Evolutionary conservation across 176 grass and related monocot genomes (phyloP).

Genomic region (Rhynchospora pubera): DNA sequence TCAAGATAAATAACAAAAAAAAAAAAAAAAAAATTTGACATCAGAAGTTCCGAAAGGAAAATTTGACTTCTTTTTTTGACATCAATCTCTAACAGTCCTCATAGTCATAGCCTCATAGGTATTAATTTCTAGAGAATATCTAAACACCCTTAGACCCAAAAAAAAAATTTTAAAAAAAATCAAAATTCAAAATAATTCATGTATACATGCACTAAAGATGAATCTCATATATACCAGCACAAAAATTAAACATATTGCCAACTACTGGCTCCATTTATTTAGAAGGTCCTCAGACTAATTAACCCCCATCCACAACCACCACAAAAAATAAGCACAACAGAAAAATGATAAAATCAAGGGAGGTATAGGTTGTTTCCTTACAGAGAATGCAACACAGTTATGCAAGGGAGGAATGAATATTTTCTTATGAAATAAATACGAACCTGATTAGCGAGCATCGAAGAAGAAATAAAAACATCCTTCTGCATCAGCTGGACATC

Average conservation of each 20-base stretch:
- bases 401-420: neutral
- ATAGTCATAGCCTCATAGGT: too few species aligned
- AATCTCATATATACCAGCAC: neutral
- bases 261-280: neutral
- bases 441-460: conserved; percentile 84
- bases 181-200: neutral
- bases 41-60: neutral
- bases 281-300: neutral
- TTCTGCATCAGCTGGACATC: conserved; percentile 61
- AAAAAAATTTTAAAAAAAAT: too few species aligned
- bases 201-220: neutral
- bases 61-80: neutral
- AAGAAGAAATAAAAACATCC: conserved; percentile 53
- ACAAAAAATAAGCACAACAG: neutral
- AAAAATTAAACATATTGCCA: neutral
- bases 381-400: neutral
- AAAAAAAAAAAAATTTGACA: neutral
- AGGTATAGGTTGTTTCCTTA: neutral
- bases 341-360: neutral
- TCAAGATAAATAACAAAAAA: neutral
- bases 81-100: neutral
- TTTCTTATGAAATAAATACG: neutral
- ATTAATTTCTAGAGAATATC: neutral
- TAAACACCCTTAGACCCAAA: too few species aligned
- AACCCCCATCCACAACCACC: neutral